Conservation (phyloP, 31 red algal species). For the Porphyra umbilicalis region DNA sequence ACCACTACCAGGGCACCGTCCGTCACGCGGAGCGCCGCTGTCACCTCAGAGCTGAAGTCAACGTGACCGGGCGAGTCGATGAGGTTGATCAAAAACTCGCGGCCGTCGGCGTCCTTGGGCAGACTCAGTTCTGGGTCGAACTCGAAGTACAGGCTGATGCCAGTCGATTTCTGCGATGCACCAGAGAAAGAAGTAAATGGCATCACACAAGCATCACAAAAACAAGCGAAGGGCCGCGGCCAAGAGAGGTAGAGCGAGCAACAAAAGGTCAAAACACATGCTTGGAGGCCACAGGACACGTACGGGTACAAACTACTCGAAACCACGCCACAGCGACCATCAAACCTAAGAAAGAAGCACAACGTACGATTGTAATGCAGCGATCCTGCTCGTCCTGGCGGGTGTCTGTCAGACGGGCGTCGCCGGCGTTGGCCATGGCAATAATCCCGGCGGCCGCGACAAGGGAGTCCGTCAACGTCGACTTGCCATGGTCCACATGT, state of each 20-base stretch:
- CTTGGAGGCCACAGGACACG: too few relatives aligned
- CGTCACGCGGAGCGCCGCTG: constrained; percentile 93
- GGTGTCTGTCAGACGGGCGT: constrained; percentile 95
- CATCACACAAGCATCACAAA: background rate
- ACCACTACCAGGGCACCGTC: constrained; percentile 99
- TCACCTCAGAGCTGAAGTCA: constrained; percentile 98
- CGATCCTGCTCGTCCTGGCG: constrained; percentile 99
- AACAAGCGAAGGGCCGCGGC: too few relatives aligned
- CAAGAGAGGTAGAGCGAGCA: background rate
- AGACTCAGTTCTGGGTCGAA: constrained; percentile 60
- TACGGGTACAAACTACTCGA: too few relatives aligned
- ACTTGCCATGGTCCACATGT: constrained; percentile 99
- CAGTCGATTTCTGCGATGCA: constrained; percentile 71
- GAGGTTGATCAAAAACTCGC: constrained; percentile 94
- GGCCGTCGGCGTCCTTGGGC: constrained; percentile 86
- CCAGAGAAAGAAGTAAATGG: background rate
- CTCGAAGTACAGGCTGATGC: constrained; percentile 94
- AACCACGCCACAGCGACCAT: background rate
- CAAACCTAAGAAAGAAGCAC: background rate
- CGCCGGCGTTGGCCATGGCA: constrained; percentile 86
- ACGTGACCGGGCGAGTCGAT: constrained; percentile 99
- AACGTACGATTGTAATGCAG: constrained; percentile 85
- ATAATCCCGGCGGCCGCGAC: constrained; percentile 99
- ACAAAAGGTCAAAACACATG: background rate
- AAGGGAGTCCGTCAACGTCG: constrained; percentile 96